These are phyloP conservation scores for Penicillium bovifimosum DNA, from an alignment of 495 filamentous ascomycete genomes.

Conservation along the genomic window DNA sequence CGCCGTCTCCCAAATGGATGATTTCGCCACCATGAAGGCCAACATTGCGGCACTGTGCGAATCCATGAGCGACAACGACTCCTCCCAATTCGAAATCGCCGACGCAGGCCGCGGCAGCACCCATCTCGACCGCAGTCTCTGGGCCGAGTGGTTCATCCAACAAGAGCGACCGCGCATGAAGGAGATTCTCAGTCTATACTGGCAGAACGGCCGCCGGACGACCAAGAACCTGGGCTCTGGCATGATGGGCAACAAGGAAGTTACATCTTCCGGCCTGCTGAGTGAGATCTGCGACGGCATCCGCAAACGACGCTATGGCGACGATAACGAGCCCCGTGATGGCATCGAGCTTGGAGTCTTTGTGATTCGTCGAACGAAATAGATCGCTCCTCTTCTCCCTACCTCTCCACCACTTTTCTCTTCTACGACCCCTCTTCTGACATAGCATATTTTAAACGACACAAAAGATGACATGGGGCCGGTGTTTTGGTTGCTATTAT, in stretches of 20 bases:
- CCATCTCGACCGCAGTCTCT: conserved; percentile 50
- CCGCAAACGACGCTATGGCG: conserved; percentile 41
- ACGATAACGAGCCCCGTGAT: conserved; percentile 39
- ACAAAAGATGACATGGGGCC: conserved; percentile 20
- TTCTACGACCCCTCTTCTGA: conserved; percentile 13
- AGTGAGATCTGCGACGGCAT: conserved; percentile 62
- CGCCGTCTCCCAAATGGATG: conserved; percentile 53
- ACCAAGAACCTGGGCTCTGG: conserved; percentile 31
- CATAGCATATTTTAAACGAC: conserved; percentile 20
- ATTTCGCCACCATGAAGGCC: conserved; percentile 50
- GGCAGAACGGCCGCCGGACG: conserved; percentile 45
- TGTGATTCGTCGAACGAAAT: conserved; percentile 50
- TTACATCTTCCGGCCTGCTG: conserved; percentile 51
- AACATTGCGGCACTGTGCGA: conserved; percentile 47
- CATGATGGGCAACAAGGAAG: conserved; percentile 35
- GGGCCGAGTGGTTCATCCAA: conserved; percentile 67
- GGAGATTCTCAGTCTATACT: conserved; percentile 53
- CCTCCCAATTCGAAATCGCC: conserved; percentile 44
- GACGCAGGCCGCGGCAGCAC: conserved; percentile 50
- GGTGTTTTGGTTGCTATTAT: conserved; percentile 17
- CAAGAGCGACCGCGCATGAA: conserved; percentile 65
- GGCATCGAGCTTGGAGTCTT: conserved; percentile 60
- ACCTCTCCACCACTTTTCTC: background rate
- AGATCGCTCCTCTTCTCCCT: conserved; percentile 4
- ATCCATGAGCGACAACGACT: conserved; percentile 38